A percentile compares a stretch with the other conserved stretches of the same genome.
Conservation (phyloP, 331 rosid species). For the Dryas integrifolia region DNA sequence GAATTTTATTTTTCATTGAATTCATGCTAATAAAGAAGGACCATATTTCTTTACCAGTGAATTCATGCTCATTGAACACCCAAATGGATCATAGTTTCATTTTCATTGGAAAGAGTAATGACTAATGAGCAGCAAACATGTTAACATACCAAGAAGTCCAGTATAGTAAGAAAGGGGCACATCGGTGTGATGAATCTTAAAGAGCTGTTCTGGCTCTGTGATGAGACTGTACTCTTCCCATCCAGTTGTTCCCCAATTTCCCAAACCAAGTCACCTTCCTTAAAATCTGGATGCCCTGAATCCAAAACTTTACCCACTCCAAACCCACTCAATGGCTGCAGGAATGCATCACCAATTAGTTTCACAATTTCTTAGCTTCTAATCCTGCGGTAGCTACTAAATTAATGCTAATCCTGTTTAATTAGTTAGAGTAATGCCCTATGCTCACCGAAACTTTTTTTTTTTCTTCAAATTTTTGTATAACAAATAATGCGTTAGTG, state of each 20-base stretch:
- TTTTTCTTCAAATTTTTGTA: too few relatives aligned
- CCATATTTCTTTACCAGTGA: too few relatives aligned
- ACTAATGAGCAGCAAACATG: neutral
- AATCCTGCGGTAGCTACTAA: neutral
- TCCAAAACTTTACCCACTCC: constrained; percentile 24
- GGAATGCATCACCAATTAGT: neutral
- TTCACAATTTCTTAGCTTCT: neutral
- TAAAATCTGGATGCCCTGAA: constrained; percentile 18
- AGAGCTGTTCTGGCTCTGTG: neutral
- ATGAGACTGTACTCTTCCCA: constrained; percentile 25
- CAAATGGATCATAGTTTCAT: neutral
- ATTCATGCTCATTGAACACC: too few relatives aligned
- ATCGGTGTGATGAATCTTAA: neutral
- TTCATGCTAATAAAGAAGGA: too few relatives aligned
- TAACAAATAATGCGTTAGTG: too few relatives aligned
- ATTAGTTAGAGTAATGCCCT: too few relatives aligned
- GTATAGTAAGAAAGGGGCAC: neutral
- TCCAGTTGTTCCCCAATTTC: constrained; percentile 14
- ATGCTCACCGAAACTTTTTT: too few relatives aligned
- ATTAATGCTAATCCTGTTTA: neutral
- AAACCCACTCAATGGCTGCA: constrained; percentile 16
- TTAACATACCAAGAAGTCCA: neutral
- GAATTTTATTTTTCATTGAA: too few relatives aligned
- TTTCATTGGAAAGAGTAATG: neutral
- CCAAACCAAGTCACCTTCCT: constrained; percentile 19